Percentiles rank a stretch among this genome's conserved stretches.
Evolutionary conservation across 225 moss, liverwort and hornwort species (phyloP).

Genomic region (Sphagnum tenellum): DNA sequence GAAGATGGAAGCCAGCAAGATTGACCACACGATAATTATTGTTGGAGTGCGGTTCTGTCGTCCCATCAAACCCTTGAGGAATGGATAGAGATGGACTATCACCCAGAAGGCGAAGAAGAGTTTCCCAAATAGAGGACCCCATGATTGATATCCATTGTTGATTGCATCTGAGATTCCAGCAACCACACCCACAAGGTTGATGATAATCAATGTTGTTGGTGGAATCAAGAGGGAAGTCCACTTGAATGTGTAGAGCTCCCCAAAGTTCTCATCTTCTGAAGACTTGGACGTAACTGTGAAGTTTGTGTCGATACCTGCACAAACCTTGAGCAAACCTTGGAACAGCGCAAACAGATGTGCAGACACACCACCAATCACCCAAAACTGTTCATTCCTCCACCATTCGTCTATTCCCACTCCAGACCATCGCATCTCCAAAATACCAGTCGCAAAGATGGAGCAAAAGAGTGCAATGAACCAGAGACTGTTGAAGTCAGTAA

Average conservation of each 20-base stretch:
- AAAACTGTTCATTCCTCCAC: constrained; percentile 99
- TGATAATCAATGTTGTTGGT: constrained; percentile 73
- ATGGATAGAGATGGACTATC: constrained; percentile 92
- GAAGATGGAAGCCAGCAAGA: constrained; percentile 91
- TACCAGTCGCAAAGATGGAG: constrained; percentile 86
- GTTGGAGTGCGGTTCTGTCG: constrained; percentile 88
- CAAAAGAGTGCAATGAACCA: constrained; percentile 78
- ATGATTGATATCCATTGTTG: constrained; percentile 85
- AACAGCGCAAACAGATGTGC: constrained; percentile 86
- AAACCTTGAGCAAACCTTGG: constrained; percentile 89
- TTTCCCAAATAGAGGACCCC: constrained; percentile 95
- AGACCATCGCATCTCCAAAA: constrained; percentile 91
- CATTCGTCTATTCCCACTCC: constrained; percentile 90
- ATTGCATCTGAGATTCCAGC: constrained; percentile 92
- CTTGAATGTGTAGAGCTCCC: constrained; percentile 77
- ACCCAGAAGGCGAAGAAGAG: constrained; percentile 99
- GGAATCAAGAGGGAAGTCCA: constrained; percentile 83
- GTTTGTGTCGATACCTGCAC: constrained; percentile 88
- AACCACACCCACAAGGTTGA: constrained; percentile 91
- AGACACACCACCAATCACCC: constrained; percentile 94
- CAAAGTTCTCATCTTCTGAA: constrained; percentile 72
- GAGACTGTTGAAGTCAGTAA: constrained; percentile 82
- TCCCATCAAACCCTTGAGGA: constrained; percentile 97
- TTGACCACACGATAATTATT: constrained; percentile 93
- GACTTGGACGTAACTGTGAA: constrained; percentile 90